Conservation (phyloP, 257 asterid genomes). For the Solanum ossicruentum region DNA sequence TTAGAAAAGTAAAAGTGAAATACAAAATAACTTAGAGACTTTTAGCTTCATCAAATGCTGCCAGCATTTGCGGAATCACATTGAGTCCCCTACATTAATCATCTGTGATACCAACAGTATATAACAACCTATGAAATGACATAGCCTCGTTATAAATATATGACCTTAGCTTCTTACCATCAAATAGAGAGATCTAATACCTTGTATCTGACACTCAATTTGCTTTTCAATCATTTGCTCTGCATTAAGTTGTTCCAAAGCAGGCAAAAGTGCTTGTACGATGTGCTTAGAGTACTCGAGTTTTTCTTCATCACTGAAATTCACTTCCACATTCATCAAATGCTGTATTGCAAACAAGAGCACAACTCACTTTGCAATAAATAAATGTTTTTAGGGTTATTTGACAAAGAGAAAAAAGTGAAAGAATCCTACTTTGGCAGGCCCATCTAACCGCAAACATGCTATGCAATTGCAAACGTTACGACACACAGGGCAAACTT, state of each 20-base stretch:
- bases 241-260: slow-evolving; percentile 32
- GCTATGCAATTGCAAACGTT: slow-evolving; percentile 73
- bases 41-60: not conserved
- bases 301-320: slow-evolving; percentile 24
- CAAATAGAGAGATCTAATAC: slow-evolving; percentile 15
- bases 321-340: slow-evolving; percentile 23
- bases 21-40: not conserved
- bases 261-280: slow-evolving; percentile 57
- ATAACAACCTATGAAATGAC: not conserved
- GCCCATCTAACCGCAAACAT: slow-evolving; percentile 61
- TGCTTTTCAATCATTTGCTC: slow-evolving; percentile 59
- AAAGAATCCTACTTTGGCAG: slow-evolving; percentile 28
- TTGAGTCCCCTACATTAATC: not conserved
- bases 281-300: slow-evolving; percentile 41
- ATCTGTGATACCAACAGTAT: not conserved
- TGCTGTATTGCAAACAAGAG: slow-evolving; percentile 13
- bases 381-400: not conserved
- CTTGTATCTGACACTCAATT: slow-evolving; percentile 53
- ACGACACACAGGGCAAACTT: slow-evolving; percentile 75
- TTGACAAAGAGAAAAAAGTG: not conserved
- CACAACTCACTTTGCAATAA: not conserved
- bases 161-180: not conserved
- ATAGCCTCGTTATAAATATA: not conserved
- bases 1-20: not conserved
- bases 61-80: not conserved